Percentiles rank a stretch among this genome's conserved stretches.
Evolutionary conservation across 345 rosid species (phyloP).

Genomic region (Acer campestre): DNA sequence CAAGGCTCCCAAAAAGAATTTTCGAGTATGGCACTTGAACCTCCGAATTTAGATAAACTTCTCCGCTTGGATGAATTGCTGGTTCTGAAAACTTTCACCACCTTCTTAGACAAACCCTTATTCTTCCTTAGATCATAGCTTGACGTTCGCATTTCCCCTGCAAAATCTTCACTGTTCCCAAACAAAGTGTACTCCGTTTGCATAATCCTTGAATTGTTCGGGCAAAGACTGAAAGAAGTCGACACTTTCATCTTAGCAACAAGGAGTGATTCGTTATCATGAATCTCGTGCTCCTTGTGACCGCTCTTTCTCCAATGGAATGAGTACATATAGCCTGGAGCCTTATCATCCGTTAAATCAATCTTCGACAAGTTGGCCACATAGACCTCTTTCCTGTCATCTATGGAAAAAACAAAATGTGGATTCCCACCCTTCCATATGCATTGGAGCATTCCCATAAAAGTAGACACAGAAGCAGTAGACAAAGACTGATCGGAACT

Average conservation of each 20-base stretch:
- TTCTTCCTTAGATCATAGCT: conserved; percentile 40
- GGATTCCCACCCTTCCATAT: conserved; percentile 71
- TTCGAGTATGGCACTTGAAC: conserved; percentile 52
- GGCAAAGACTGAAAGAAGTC: conserved; percentile 52
- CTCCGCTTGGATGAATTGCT: conserved; percentile 56
- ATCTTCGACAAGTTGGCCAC: conserved; percentile 54
- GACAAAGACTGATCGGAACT: conserved; percentile 58
- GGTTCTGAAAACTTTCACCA: conserved; percentile 56
- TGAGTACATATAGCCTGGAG: conserved; percentile 53
- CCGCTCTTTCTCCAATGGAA: conserved; percentile 52
- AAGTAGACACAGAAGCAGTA: conserved; percentile 45
- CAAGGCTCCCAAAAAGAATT: conserved; percentile 51
- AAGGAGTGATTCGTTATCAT: conserved; percentile 41
- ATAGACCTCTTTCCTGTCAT: conserved; percentile 65
- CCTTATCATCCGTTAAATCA: conserved; percentile 33
- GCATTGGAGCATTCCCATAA: conserved; percentile 79
- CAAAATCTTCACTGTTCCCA: conserved; percentile 44
- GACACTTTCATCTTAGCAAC: conserved; percentile 76
- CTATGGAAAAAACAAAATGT: conserved; percentile 76
- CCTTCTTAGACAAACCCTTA: conserved; percentile 72
- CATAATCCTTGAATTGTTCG: conserved; percentile 47
- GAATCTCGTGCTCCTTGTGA: conserved; percentile 38
- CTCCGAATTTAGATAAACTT: conserved; percentile 53
- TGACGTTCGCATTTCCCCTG: conserved; percentile 33
- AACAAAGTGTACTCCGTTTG: conserved; percentile 81